A percentile compares a stretch with the other conserved stretches of the same genome.
Evolutionary conservation across 495 filamentous ascomycete species (phyloP).

Genomic region (Aspergillus campestris): DNA sequence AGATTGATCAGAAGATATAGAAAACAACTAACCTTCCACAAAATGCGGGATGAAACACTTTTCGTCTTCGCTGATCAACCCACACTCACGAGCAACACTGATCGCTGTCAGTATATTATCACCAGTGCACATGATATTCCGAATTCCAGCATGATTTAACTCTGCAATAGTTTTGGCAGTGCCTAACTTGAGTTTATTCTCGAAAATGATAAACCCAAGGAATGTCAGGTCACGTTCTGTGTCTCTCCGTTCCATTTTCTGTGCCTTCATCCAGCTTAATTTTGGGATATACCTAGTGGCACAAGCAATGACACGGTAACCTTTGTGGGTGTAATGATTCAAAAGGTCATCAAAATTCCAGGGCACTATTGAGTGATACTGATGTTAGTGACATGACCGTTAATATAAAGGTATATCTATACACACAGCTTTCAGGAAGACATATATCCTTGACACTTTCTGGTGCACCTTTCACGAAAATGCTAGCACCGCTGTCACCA

Average conservation of each 20-base stretch:
- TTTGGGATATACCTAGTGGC: conserved; percentile 81
- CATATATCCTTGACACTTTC: conserved; percentile 96
- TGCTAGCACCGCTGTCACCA: conserved; percentile 64
- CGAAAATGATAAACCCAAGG: conserved; percentile 94
- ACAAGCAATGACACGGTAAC: conserved; percentile 96
- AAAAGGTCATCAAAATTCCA: conserved; percentile 82
- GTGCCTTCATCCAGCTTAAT: conserved; percentile 84
- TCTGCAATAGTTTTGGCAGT: conserved; percentile 73
- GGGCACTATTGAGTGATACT: conserved; percentile 50
- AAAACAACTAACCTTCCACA: conserved; percentile 49
- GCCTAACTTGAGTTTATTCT: conserved; percentile 91
- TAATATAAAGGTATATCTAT: background rate
- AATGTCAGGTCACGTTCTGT: conserved; percentile 80
- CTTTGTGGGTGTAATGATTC: conserved; percentile 84
- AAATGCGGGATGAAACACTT: conserved; percentile 93
- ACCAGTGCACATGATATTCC: conserved; percentile 93
- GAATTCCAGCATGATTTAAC: conserved; percentile 76
- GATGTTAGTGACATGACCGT: conserved; percentile 2
- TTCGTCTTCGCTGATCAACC: conserved; percentile 67
- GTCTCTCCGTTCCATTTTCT: conserved; percentile 81
- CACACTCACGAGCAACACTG: conserved; percentile 90
- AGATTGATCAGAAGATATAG: background rate
- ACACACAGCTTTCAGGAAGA: conserved; percentile 64
- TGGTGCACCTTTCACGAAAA: conserved; percentile 95
- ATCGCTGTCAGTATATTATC: conserved; percentile 98